These are phyloP conservation scores for Sequoiadendron giganteum DNA, from an alignment of 75 land plant species.

Conservation along the genomic window DNA sequence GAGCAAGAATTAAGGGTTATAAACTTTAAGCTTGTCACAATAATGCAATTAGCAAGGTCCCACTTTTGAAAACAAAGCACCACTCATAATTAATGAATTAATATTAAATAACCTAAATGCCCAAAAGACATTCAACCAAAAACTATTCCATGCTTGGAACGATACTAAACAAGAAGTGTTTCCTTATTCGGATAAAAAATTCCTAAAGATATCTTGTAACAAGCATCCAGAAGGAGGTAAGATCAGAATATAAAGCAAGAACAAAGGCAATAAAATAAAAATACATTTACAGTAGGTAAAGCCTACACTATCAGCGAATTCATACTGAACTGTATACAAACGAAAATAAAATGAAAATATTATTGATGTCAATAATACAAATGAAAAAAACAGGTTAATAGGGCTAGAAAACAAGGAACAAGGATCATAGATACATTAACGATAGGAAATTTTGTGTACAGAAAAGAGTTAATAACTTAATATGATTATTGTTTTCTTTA, in stretches of 20 bases:
- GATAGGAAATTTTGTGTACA: not conserved
- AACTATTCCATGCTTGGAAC: not conserved
- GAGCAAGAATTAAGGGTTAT: not conserved
- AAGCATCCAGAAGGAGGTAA: not conserved
- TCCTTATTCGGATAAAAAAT: not conserved
- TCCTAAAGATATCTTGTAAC: not conserved
- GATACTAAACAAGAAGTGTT: not conserved
- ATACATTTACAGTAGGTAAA: not conserved
- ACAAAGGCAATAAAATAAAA: not conserved
- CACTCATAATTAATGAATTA: not conserved
- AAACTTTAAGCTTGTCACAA: not conserved
- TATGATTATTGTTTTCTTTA: not conserved
- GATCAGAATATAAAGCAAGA: not conserved
- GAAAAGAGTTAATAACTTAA: not conserved
- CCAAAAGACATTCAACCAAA: not conserved
- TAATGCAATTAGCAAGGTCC: not conserved
- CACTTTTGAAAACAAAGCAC: not conserved
- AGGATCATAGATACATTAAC: not conserved
- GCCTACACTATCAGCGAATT: not conserved
- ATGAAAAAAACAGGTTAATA: not conserved
- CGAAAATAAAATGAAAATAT: not conserved
- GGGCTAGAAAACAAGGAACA: not conserved
- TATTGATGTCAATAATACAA: not conserved
- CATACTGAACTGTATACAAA: not conserved
- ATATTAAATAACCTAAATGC: not conserved